These are phyloP conservation scores for Aspergillus spinulosporus DNA, from an alignment of 2,329 filamentous ascomycete species.

Conservation along the genomic window DNA sequence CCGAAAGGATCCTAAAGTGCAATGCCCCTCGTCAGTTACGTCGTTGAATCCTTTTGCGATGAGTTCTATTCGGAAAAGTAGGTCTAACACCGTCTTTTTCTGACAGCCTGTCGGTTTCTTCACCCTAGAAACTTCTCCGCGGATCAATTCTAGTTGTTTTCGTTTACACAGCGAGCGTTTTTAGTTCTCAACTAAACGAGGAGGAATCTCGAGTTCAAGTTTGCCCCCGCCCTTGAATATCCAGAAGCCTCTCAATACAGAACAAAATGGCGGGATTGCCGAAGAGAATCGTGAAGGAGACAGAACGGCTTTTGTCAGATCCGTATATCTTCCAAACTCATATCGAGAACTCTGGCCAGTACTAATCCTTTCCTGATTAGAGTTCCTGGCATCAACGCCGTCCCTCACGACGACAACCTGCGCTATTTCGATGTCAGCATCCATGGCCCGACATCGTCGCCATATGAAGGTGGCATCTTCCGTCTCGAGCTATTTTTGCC, in stretches of 20 bases:
- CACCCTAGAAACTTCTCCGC: not conserved
- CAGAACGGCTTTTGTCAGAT: constrained; percentile 92
- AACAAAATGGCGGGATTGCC: constrained; percentile 66
- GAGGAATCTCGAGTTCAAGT: not conserved
- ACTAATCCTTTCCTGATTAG: constrained; percentile 48
- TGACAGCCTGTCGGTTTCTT: constrained; percentile 7
- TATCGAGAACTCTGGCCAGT: not conserved
- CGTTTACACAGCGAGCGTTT: not conserved
- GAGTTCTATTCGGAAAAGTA: not conserved
- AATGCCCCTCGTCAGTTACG: constrained; percentile 32
- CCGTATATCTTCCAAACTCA: constrained; percentile 62
- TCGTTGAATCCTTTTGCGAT: constrained; percentile 15
- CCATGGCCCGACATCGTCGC: constrained; percentile 85
- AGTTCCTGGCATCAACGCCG: constrained; percentile 91
- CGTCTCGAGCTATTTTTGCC: constrained; percentile 96
- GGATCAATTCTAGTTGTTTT: not conserved
- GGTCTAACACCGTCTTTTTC: not conserved
- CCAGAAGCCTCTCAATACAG: constrained; percentile 7
- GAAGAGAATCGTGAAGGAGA: constrained; percentile 98
- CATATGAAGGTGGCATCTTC: constrained; percentile 92
- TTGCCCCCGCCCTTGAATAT: constrained; percentile 10
- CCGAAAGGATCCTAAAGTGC: constrained; percentile 22
- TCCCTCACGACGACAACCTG: constrained; percentile 95
- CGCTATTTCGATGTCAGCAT: constrained; percentile 98
- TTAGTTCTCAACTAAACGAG: not conserved